Base-by-base conservation (phyloP, 2,329 filamentous ascomycete genomes). In the Clarireedia hainanense region DNA sequence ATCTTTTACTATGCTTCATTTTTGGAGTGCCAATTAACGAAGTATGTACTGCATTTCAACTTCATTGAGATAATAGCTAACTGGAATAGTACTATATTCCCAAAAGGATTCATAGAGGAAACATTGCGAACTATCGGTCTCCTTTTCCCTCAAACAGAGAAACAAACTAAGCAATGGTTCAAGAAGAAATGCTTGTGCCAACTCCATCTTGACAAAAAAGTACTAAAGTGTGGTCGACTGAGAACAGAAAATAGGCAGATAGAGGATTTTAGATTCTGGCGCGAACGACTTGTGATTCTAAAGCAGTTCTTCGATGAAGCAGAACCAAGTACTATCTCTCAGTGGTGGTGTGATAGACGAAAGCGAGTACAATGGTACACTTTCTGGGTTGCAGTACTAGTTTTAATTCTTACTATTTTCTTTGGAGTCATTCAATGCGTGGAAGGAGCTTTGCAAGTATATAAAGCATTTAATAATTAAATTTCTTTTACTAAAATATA, bases 341-440 rank as follows among this genome's bases (percentile, higher is more conserved):
- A 43, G 50, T 74, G 69, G 70, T 76, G 73, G 74, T 62, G 69
- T 52, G 73, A 76, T 56, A 59, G 70, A 4, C 58, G 74, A 2
- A 72, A 74, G 24, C 63, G 69, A 0, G 69, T 71, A 0, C 73
- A 76, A 50, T 75, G 72, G 71, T 75, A 70, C 6, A 48, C 30
- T 6, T 51, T 55, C 23, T 51, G 17, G 52, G 23, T 55, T 1
- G 47, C 47, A 3, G 34, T 15, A 4, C 24, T 46, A 12, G 42
- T 56, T 1, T 30, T 17, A 15, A 5, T 34, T 10, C 17, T 47
- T 1, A 17, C 47, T 23, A 9, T 55, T 15, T 17, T 55, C 2
- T 72, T 77, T 61, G 67, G 73, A 3, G 14, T 76, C 4, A 57
- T 73, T 6, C 68, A 77, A 61, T n/a, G 14, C 2, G 6, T 48